phyloP scores from a whole-genome alignment of 257 asterid genomes.

The Nicotiana noctiflora region DNA sequence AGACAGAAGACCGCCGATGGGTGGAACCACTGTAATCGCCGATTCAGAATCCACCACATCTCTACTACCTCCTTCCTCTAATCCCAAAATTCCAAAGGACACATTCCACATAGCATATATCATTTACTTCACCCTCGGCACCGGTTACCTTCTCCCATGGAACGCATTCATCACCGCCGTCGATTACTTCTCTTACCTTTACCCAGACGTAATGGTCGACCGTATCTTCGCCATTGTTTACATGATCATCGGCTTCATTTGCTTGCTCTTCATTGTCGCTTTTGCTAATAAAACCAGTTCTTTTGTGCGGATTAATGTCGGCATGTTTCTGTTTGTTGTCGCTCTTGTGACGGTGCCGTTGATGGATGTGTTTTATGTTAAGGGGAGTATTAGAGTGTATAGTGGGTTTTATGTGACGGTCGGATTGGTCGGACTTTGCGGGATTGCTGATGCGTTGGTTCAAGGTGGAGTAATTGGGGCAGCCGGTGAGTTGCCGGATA shows the following conservation, averaged over 20 bases:
- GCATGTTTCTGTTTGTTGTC: slow-evolving; percentile 46
- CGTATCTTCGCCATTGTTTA: slow-evolving; percentile 63
- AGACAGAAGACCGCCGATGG: slow-evolving; percentile 27
- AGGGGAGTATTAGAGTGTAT: slow-evolving; percentile 66
- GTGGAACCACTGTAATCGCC: slow-evolving; percentile 12
- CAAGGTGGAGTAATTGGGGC: slow-evolving; percentile 85
- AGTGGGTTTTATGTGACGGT: slow-evolving; percentile 61
- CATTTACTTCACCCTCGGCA: slow-evolving; percentile 72
- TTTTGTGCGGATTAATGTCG: slow-evolving; percentile 54
- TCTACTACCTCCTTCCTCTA: slow-evolving; percentile 17
- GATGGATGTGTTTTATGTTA: slow-evolving; percentile 60
- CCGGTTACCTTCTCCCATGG: slow-evolving; percentile 89
- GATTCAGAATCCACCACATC: slow-evolving; percentile 41
- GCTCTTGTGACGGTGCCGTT: slow-evolving; percentile 67
- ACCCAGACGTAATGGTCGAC: slow-evolving; percentile 74
- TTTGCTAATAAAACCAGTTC: slow-evolving; percentile 57
- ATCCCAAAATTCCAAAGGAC: slow-evolving; percentile 52
- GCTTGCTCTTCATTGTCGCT: slow-evolving; percentile 44
- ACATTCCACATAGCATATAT: slow-evolving; percentile 74
- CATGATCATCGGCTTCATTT: slow-evolving; percentile 52
- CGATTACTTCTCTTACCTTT: slow-evolving; percentile 81
- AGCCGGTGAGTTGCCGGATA: slow-evolving; percentile 86
- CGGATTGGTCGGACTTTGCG: slow-evolving; percentile 50
- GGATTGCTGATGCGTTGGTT: slow-evolving; percentile 81
- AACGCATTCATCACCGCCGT: slow-evolving; percentile 97